Base-by-base conservation (phyloP, 306 rosid genomes). In the Vachellia collinsii region DNA sequence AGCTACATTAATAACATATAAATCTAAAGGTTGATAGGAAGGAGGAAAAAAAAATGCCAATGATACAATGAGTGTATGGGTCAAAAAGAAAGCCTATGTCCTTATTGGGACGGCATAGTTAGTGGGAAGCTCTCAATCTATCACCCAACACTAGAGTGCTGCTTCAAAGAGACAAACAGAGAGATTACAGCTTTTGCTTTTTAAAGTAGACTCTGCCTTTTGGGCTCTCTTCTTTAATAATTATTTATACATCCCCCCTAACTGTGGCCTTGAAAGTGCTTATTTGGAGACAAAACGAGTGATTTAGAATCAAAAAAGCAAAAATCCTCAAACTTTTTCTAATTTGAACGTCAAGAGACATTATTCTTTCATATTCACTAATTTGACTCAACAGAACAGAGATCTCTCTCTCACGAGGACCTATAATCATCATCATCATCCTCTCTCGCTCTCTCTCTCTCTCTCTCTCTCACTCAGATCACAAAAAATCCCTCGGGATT, bases 231-330 rank as follows among this genome's bases (percentile, higher is more conserved):
- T 83, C 83, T 80, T 81, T 58, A 58, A 8, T 58, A 20, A 20
- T 56, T 12, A 5, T 0, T 56, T 56, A 8, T 6, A 1, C 3
- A 20, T 54, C 11, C n/a, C 8, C 20, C 34, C 80, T n/a, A 85
- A 77, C 81, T 79, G 91, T 88, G 88, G 70, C 76, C 22, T 67
- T 79, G 92, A 87, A 82, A 70, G 84, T 79, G 79, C 75, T 87
- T 72, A 84, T 84, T 43, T 83, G 79, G 88, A 71, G 94, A 87
- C 91, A 80, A 72, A 72, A 64, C 75, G 85, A 82, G 87, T 75
- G 89, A 87, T 77, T 85, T 81, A 75, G 89, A 87, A 88, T 89
- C 97, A 85, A 85, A 85, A 88, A 90, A 88, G 90, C 86, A 19
- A 51, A 39, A 17, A n/a, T 19, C 59, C 20, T 53, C 59, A 1